A percentile compares a stretch with the other conserved stretches of the same genome.
Evolutionary conservation across 2,329 filamentous ascomycete genomes (phyloP).

Genomic region (Aureobasidium leucospermi): DNA sequence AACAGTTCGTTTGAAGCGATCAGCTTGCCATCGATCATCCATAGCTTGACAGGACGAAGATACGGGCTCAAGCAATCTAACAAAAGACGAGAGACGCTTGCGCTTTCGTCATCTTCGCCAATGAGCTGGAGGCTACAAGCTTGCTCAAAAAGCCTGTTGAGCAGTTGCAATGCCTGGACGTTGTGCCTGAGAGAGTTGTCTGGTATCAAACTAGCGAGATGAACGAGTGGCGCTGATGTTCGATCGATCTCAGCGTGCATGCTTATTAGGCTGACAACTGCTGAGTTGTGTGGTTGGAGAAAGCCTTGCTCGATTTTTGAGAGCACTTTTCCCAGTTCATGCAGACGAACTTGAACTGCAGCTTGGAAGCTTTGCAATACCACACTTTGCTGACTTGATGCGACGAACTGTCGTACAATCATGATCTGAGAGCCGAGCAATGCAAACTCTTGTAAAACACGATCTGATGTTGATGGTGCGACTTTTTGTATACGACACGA

Average conservation of each 20-base stretch:
- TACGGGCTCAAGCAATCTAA: constrained; percentile 78
- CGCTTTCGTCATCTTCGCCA: constrained; percentile 55
- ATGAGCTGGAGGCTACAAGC: constrained; percentile 63
- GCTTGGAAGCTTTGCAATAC: constrained; percentile 63
- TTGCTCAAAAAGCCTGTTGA: constrained; percentile 70
- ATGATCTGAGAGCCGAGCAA: constrained; percentile 42
- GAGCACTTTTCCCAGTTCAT: constrained; percentile 51
- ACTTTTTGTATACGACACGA: constrained; percentile 13
- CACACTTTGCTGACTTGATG: constrained; percentile 27
- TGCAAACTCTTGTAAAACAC: constrained; percentile 39
- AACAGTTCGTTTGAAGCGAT: constrained; percentile 57
- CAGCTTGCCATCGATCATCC: constrained; percentile 77
- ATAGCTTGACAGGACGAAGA: constrained; percentile 67
- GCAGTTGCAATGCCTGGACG: constrained; percentile 57
- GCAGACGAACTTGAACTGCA: constrained; percentile 51
- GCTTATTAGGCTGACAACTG: constrained; percentile 59
- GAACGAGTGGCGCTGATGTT: constrained; percentile 48
- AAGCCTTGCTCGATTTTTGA: constrained; percentile 55
- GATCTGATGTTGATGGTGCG: constrained; percentile 25
- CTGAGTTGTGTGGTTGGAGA: constrained; percentile 45
- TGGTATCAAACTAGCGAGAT: constrained; percentile 56
- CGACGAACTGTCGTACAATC: constrained; percentile 43
- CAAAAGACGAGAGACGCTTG: constrained; percentile 61
- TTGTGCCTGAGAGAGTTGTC: constrained; percentile 42
- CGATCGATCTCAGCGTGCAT: constrained; percentile 52